A percentile compares a stretch with the other conserved stretches of the same genome.
phyloP scores from a whole-genome alignment of 2,329 filamentous ascomycete genomes.

The Verticillium nubilum region DNA sequence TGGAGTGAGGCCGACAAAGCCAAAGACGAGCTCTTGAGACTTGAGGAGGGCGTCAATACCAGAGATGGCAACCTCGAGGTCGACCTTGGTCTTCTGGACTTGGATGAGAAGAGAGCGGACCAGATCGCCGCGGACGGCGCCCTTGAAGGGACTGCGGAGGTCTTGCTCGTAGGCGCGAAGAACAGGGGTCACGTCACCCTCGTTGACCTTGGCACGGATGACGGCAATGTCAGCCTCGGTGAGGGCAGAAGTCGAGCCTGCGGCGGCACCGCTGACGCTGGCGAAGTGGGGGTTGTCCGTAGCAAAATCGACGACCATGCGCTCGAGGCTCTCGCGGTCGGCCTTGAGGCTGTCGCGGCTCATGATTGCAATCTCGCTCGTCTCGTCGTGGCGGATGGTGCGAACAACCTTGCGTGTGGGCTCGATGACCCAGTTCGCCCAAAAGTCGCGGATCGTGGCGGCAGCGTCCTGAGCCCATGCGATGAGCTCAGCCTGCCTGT shows the following conservation, averaged over 20 bases:
- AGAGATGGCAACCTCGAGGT: conserved; percentile 91
- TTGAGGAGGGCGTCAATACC: conserved; percentile 93
- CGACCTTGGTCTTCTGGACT: conserved; percentile 98
- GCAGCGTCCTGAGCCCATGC: conserved; percentile 78
- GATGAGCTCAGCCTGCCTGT: conserved; percentile 69
- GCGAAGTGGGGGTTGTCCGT: conserved; percentile 66
- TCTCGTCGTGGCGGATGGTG: conserved; percentile 88
- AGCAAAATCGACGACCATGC: conserved; percentile 97
- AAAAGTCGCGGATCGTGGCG: conserved; percentile 78
- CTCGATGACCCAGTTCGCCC: conserved; percentile 92
- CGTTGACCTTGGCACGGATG: conserved; percentile 73
- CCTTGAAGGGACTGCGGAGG: conserved; percentile 72
- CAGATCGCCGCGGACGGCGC: conserved; percentile 79
- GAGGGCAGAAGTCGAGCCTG: conserved; percentile 38
- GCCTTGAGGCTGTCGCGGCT: conserved; percentile 86
- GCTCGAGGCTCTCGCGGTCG: conserved; percentile 85
- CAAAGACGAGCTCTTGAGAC: conserved; percentile 95
- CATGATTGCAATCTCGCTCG: conserved; percentile 94
- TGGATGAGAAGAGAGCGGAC: conserved; percentile 90
- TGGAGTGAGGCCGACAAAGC: conserved; percentile 91
- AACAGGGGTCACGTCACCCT: conserved; percentile 90
- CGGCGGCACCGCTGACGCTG: conserved; percentile 24
- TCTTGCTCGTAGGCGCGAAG: conserved; percentile 89
- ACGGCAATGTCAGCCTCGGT: conserved; percentile 65
- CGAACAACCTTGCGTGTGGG: conserved; percentile 77